Conservation (phyloP, 345 rosid genomes). For the Xanthoceras sorbifolium region DNA sequence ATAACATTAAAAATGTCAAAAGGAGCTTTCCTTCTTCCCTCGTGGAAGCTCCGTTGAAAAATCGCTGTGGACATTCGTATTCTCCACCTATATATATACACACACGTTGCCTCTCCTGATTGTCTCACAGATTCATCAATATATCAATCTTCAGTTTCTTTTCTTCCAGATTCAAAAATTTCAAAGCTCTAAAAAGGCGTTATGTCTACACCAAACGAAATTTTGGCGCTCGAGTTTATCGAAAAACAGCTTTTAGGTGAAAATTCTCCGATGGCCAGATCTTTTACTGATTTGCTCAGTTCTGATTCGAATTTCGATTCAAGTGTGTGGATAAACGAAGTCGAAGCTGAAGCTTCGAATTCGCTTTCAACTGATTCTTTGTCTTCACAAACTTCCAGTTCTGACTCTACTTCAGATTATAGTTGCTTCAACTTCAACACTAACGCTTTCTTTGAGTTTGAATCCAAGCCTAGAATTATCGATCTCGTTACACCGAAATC, state of each 20-base stretch:
- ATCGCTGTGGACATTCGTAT: background rate
- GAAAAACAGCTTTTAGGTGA: slow-evolving; percentile 61
- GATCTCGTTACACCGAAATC: slow-evolving; percentile 36
- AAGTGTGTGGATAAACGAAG: slow-evolving; percentile 26
- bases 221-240: slow-evolving; percentile 49
- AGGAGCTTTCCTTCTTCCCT: slow-evolving; percentile 19
- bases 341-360: slow-evolving; percentile 12
- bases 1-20: background rate
- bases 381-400: slow-evolving; percentile 29
- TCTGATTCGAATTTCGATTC: background rate
- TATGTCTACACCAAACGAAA: slow-evolving; percentile 46
- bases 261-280: slow-evolving; percentile 32
- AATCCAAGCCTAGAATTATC: slow-evolving; percentile 44
- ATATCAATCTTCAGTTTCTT: slow-evolving; percentile 7
- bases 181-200: background rate
- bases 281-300: background rate
- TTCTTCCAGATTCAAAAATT: background rate
- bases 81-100: background rate
- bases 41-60: slow-evolving; percentile 31
- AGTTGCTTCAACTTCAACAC: slow-evolving; percentile 18
- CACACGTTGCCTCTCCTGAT: background rate
- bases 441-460: slow-evolving; percentile 36
- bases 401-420: slow-evolving; percentile 25
- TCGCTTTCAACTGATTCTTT: slow-evolving; percentile 3
- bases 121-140: background rate